Percentiles rank a stretch among this genome's conserved stretches.
These are phyloP conservation scores for Fraxinus sp. DNA, from an alignment of 305 asterid genomes.

Conservation along the genomic window DNA sequence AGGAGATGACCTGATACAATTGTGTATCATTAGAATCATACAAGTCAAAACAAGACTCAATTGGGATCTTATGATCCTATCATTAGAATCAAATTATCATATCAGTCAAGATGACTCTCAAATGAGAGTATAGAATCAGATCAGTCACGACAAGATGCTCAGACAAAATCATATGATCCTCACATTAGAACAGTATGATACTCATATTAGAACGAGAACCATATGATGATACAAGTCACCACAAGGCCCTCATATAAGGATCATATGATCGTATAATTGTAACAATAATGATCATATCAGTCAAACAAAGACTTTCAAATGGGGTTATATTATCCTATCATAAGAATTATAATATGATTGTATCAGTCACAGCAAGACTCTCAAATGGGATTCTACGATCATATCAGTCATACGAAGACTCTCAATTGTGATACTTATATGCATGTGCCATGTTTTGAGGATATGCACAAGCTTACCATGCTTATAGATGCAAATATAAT, in stretches of 20 bases:
- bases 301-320: background rate
- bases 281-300: background rate
- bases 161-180: no score
- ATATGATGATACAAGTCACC: no score
- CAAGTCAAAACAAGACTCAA: background rate
- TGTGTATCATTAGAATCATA: background rate
- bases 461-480: constrained; percentile 47
- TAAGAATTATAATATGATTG: background rate
- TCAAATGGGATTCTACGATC: background rate
- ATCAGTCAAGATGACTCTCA: background rate
- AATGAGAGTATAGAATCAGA: background rate
- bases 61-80: background rate
- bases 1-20: constrained; percentile 49
- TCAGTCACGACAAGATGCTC: background rate
- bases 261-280: background rate
- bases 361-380: background rate
- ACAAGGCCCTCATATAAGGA: no score
- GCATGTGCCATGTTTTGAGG: background rate
- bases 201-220: background rate
- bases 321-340: background rate
- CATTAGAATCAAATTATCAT: background rate
- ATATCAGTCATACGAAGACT: background rate
- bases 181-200: background rate
- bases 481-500: constrained; percentile 71
- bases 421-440: background rate